phyloP scores from a whole-genome alignment of 2,329 filamentous ascomycete species.

The Claviceps spartinae region DNA sequence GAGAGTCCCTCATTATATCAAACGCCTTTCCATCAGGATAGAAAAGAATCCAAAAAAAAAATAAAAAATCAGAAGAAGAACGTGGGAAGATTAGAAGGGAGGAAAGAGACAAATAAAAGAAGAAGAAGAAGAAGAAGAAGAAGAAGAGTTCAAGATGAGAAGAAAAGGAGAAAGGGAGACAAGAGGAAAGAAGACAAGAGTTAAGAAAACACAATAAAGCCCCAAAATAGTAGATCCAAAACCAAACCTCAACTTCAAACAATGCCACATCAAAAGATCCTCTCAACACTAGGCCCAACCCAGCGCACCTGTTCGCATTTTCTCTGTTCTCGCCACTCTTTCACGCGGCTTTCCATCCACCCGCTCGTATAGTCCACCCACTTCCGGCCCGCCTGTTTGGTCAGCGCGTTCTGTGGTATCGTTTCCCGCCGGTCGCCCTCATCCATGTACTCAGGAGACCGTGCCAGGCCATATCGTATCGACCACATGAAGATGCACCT shows the following conservation, averaged over 20 bases:
- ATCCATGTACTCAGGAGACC: constrained; percentile 11
- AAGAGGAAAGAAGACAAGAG: too few species aligned
- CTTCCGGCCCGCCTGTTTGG: constrained; percentile 6
- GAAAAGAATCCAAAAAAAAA: too few species aligned
- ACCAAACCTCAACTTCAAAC: background rate
- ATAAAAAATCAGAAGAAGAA: too few species aligned
- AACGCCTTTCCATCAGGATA: too few species aligned
- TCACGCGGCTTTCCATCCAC: constrained; percentile 15
- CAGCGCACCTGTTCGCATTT: constrained; percentile 18
- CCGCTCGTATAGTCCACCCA: constrained; percentile 19
- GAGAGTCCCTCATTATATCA: too few species aligned
- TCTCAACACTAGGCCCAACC: constrained; percentile 16
- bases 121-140: too few species aligned
- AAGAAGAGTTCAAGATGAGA: too few species aligned
- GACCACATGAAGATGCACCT: constrained; percentile 16
- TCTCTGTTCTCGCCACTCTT: constrained; percentile 13
- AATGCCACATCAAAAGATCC: constrained; percentile 1
- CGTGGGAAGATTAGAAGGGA: too few species aligned
- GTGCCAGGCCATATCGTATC: constrained; percentile 14
- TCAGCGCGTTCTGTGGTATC: constrained; percentile 10
- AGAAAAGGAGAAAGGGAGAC: too few species aligned
- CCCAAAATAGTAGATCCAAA: too few species aligned
- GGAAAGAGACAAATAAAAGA: too few species aligned
- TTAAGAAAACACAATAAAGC: too few species aligned
- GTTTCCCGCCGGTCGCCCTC: constrained; percentile 12